phyloP scores from a whole-genome alignment of 495 filamentous ascomycete species.

The Hyaloscypha variabilis region DNA sequence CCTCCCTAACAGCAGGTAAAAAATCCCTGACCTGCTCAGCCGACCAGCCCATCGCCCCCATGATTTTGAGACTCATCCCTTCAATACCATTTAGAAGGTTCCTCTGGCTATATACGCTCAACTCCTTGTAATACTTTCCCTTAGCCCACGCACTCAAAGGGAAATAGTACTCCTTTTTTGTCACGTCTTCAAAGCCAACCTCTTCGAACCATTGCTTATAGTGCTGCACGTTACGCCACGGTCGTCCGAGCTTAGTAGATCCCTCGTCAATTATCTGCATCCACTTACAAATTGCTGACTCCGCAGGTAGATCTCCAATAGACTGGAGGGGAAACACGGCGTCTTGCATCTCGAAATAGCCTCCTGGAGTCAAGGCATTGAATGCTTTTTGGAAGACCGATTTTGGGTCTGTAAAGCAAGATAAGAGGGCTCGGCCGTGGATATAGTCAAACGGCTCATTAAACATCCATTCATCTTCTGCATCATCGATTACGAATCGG shows the following conservation, averaged over 20 bases:
- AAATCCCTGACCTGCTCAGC: slow-evolving; percentile 45
- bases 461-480: slow-evolving; percentile 57
- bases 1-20: slow-evolving; percentile 45
- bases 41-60: slow-evolving; percentile 47
- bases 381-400: slow-evolving; percentile 1
- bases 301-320: slow-evolving; percentile 40
- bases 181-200: slow-evolving; percentile 40
- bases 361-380: slow-evolving; percentile 5
- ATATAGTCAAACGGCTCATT: slow-evolving; percentile 51
- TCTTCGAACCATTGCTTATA: slow-evolving; percentile 44
- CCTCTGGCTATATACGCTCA: slow-evolving; percentile 17
- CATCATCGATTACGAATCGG: slow-evolving; percentile 55
- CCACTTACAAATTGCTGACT: slow-evolving; percentile 23
- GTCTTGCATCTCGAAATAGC: slow-evolving; percentile 11
- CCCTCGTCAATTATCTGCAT: slow-evolving; percentile 36
- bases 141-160: slow-evolving; percentile 11
- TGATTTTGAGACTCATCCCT: slow-evolving; percentile 13
- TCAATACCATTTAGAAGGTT: slow-evolving; percentile 38
- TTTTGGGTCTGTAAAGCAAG: slow-evolving; percentile 13
- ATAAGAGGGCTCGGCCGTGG: slow-evolving; percentile 41
- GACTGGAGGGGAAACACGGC: slow-evolving; percentile 18
- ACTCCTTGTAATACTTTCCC: slow-evolving; percentile 33
- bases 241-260: background rate
- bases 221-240: background rate
- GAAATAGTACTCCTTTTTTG: slow-evolving; percentile 3